phyloP scores from a whole-genome alignment of 257 asterid genomes.

The Penstemon eatonii region DNA sequence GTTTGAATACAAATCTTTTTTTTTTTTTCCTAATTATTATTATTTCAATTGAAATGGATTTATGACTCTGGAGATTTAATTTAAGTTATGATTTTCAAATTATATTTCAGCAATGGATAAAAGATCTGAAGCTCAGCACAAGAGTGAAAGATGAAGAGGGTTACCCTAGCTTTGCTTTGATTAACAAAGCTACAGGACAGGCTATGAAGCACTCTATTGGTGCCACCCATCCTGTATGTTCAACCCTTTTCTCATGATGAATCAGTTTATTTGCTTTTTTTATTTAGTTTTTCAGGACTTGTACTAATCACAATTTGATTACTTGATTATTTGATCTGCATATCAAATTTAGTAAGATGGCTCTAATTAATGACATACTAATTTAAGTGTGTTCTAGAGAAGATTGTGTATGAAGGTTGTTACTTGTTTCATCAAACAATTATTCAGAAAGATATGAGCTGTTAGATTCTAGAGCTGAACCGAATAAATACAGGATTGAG shows the following conservation, averaged over 20 bases:
- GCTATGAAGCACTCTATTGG: constrained; percentile 57
- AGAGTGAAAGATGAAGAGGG: constrained; percentile 66
- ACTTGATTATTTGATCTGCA: not conserved
- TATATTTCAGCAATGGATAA: constrained; percentile 51
- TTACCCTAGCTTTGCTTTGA: constrained; percentile 53
- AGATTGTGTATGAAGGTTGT: not conserved
- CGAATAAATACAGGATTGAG: not conserved
- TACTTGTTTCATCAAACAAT: not conserved
- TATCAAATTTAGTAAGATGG: not conserved
- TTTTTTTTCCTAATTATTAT: not conserved
- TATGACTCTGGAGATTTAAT: too few species aligned
- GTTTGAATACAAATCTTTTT: not conserved
- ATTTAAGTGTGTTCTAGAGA: not conserved
- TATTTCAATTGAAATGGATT: not conserved
- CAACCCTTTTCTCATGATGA: not conserved
- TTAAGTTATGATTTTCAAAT: not conserved
- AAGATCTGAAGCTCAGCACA: constrained; percentile 52
- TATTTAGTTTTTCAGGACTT: not conserved
- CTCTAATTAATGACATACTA: not conserved
- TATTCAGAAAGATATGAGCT: not conserved
- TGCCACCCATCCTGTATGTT: constrained; percentile 36
- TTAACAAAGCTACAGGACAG: constrained; percentile 56
- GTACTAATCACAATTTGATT: not conserved
- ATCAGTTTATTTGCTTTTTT: not conserved
- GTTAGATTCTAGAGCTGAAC: not conserved